Evolutionary conservation across 352 stramenopile genomes (phyloP).

Genomic region (Phytophthora ramorum): DNA sequence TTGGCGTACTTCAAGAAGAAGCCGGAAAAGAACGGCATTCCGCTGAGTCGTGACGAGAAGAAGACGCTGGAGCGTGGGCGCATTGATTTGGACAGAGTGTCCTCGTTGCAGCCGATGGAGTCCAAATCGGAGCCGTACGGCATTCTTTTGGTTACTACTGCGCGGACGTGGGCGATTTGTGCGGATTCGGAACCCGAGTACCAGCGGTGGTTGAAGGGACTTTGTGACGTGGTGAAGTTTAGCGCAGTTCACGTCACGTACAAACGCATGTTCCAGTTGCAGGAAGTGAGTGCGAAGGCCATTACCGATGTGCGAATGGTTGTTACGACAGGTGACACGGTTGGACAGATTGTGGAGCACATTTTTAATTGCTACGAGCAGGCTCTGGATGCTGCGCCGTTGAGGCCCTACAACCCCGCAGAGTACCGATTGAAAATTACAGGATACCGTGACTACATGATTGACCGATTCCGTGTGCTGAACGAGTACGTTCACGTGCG

Average conservation of each 20-base stretch:
- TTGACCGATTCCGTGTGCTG: slow-evolving; percentile 82
- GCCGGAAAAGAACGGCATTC: slow-evolving; percentile 80
- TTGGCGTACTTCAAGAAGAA: slow-evolving; percentile 90
- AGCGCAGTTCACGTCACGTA: slow-evolving; percentile 80
- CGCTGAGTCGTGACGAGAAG: slow-evolving; percentile 75
- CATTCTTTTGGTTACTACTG: slow-evolving; percentile 80
- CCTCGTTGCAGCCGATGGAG: slow-evolving; percentile 81
- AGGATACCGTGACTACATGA: slow-evolving; percentile 87
- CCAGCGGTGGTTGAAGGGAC: slow-evolving; percentile 78
- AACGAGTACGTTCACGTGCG: slow-evolving; percentile 91
- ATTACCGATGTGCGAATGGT: slow-evolving; percentile 90
- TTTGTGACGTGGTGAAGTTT: slow-evolving; percentile 85
- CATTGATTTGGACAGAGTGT: slow-evolving; percentile 85
- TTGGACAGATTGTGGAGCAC: slow-evolving; percentile 89
- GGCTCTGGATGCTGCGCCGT: slow-evolving; percentile 71
- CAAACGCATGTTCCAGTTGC: slow-evolving; percentile 84
- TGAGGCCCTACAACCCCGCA: slow-evolving; percentile 78
- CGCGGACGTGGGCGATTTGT: slow-evolving; percentile 79
- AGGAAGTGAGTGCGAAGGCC: slow-evolving; percentile 84
- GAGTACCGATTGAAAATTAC: slow-evolving; percentile 90
- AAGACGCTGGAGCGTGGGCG: slow-evolving; percentile 71
- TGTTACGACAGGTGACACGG: slow-evolving; percentile 80
- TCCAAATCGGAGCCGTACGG: slow-evolving; percentile 69
- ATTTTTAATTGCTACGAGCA: slow-evolving; percentile 92
- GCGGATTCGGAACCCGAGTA: slow-evolving; percentile 81